These are phyloP conservation scores for Cucumis cinereus DNA, from an alignment of 306 rosid genomes.

Conservation along the genomic window DNA sequence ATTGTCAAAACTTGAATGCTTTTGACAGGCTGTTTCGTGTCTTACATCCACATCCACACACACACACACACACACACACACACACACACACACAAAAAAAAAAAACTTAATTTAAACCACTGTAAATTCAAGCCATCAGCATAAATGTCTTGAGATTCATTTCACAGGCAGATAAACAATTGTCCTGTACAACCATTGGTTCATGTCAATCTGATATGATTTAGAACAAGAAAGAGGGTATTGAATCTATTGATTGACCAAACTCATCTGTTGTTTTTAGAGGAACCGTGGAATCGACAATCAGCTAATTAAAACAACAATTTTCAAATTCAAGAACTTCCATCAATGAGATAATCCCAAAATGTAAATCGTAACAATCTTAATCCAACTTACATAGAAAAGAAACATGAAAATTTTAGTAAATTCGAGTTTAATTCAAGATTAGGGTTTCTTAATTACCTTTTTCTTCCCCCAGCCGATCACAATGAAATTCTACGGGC, in stretches of 20 bases:
- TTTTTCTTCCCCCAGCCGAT: background rate
- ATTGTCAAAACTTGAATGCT: constrained; percentile 13
- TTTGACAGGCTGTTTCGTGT: constrained; percentile 8
- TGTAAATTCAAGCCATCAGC: background rate
- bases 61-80: background rate
- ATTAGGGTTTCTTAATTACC: background rate
- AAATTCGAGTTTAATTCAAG: background rate
- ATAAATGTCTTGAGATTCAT: constrained; percentile 2
- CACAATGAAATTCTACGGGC: background rate
- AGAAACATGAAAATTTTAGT: background rate
- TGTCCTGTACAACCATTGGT: constrained; percentile 3
- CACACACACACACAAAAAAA: too few species aligned
- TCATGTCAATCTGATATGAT: background rate
- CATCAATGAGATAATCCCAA: background rate
- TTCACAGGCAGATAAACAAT: background rate
- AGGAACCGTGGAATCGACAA: background rate
- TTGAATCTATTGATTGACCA: background rate
- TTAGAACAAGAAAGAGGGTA: background rate
- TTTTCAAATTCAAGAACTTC: background rate
- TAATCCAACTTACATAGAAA: background rate
- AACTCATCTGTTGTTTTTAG: background rate
- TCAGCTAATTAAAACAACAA: background rate
- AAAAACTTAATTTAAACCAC: background rate
- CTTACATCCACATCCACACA: background rate
- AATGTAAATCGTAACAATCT: background rate